A percentile compares a stretch with the other conserved stretches of the same genome.
phyloP scores from a whole-genome alignment of 495 filamentous ascomycete species.

The Aspergillus incahuasiensis region DNA sequence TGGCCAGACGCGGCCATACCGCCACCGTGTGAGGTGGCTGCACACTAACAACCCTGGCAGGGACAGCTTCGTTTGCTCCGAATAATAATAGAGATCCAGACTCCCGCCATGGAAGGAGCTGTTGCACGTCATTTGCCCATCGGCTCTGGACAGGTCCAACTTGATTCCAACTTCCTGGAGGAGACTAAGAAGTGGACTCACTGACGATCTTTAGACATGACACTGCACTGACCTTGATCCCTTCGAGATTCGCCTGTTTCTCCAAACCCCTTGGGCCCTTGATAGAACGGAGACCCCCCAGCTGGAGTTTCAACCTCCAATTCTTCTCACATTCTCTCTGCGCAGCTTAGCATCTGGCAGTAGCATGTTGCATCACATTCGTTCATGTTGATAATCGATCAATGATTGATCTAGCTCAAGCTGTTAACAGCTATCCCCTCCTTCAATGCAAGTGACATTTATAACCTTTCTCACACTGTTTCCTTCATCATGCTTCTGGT shows the following conservation, averaged over 20 bases:
- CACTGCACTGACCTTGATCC: neutral
- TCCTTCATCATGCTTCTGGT: conserved; percentile 20
- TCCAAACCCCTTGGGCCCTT: conserved; percentile 9
- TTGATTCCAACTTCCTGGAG: neutral
- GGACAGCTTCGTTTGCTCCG: neutral
- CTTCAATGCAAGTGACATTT: conserved; percentile 6
- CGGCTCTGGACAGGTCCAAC: neutral
- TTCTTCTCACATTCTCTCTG: neutral
- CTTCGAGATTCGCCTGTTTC: neutral
- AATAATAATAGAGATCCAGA: neutral
- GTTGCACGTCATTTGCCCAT: neutral
- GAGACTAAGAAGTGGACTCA: conserved; percentile 2
- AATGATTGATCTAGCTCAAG: conserved; percentile 5
- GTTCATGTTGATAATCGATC: conserved; percentile 12
- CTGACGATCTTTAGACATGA: conserved; percentile 9
- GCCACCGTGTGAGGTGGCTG: neutral
- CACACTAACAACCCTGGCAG: neutral
- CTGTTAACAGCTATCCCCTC: conserved; percentile 18
- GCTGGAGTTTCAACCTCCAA: neutral
- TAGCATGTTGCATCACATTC: conserved; percentile 11
- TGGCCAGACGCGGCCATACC: conserved; percentile 3
- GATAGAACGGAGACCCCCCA: conserved; percentile 3
- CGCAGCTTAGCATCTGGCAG: neutral
- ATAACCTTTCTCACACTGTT: neutral
- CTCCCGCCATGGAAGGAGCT: neutral